Conservation (phyloP, 257 asterid species). For the Solanum peruvianum region DNA sequence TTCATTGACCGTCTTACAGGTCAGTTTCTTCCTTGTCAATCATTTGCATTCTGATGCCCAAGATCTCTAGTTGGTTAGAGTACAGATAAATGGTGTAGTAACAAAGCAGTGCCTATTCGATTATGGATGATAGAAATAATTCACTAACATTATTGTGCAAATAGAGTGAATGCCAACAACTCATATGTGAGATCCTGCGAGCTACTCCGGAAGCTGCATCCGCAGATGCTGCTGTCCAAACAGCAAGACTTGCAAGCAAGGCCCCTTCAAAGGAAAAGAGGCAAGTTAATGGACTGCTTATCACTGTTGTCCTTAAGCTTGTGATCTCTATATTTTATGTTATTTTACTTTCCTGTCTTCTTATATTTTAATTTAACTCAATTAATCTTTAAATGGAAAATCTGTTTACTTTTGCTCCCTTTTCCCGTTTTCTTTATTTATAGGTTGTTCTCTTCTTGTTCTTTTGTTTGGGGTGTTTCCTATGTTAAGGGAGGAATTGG, state of each 20-base stretch:
- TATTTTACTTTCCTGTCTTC: neutral
- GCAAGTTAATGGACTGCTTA: conserved; percentile 34
- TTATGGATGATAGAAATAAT: neutral
- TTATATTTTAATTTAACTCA: neutral
- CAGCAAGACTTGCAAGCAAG: conserved; percentile 93
- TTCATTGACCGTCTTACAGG: conserved; percentile 92
- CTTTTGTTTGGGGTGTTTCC: neutral
- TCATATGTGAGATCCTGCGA: conserved; percentile 95
- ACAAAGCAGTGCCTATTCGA: neutral
- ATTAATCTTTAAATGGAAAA: neutral
- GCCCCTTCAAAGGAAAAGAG: conserved; percentile 83
- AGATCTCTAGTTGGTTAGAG: neutral
- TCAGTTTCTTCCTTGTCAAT: conserved; percentile 14
- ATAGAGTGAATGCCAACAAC: conserved; percentile 99
- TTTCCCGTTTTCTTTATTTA: neutral
- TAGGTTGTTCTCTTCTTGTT: neutral
- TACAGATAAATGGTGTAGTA: neutral
- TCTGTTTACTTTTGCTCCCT: neutral
- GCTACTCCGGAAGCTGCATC: conserved; percentile 99
- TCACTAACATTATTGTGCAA: conserved; percentile 2
- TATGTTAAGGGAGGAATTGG: neutral
- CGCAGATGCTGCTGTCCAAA: conserved; percentile 96
- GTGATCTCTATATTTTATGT: neutral
- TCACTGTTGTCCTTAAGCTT: neutral
- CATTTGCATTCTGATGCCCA: conserved; percentile 3